Conservation (phyloP, 129 eudicot genomes). For the Helichrysum umbraculigerum region DNA sequence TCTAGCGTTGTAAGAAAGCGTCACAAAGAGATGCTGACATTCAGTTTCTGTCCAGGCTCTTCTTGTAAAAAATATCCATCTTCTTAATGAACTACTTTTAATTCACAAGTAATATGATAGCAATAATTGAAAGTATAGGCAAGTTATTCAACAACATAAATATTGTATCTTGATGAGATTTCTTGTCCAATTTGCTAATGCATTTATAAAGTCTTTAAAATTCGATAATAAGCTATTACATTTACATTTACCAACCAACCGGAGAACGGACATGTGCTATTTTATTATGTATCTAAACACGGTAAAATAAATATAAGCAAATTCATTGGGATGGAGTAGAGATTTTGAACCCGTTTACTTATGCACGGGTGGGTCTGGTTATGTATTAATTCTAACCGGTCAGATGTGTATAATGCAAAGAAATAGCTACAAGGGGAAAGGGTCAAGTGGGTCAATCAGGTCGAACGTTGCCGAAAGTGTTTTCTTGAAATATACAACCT, state of each 20-base stretch:
- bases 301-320: background rate
- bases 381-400: background rate
- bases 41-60: background rate
- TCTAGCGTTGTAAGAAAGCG: background rate
- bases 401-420: background rate
- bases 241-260: background rate
- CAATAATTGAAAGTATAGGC: background rate
- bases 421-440: background rate
- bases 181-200: background rate
- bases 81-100: background rate
- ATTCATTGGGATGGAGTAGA: background rate
- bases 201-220: background rate
- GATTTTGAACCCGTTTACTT: background rate
- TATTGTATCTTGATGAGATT: background rate
- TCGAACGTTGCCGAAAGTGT: background rate
- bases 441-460: background rate
- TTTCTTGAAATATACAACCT: too few relatives aligned
- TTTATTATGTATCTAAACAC: background rate
- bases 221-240: background rate
- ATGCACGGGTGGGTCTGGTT: background rate
- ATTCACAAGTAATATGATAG: background rate
- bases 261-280: background rate
- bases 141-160: background rate
- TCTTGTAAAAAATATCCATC: background rate
- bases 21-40: constrained; percentile 7